Percentiles rank a stretch among this genome's conserved stretches.
These are phyloP conservation scores for Cladophialophora psammophila DNA, from an alignment of 2,329 filamentous ascomycete genomes.

Conservation along the genomic window DNA sequence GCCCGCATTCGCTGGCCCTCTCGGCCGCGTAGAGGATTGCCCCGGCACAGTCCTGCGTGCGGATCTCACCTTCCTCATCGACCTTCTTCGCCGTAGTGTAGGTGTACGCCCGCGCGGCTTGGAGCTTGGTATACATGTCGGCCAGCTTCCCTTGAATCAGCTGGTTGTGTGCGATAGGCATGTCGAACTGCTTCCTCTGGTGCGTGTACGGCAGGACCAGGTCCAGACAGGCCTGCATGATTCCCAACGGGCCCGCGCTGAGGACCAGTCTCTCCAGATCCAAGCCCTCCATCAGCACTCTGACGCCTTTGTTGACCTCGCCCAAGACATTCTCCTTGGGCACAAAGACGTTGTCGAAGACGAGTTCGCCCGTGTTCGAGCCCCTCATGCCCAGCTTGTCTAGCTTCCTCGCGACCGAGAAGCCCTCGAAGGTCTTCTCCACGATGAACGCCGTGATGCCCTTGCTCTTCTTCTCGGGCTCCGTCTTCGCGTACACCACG, in stretches of 20 bases:
- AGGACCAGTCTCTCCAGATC: conserved; percentile 93
- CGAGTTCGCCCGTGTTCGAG: conserved; percentile 91
- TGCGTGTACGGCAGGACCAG: conserved; percentile 88
- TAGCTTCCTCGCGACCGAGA: conserved; percentile 86
- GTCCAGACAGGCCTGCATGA: conserved; percentile 93
- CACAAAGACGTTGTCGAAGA: conserved; percentile 91
- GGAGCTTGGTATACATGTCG: conserved; percentile 96
- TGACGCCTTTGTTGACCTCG: conserved; percentile 78
- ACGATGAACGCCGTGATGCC: conserved; percentile 96
- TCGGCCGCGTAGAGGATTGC: conserved; percentile 94
- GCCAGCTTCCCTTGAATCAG: conserved; percentile 90
- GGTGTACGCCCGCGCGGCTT: conserved; percentile 84
- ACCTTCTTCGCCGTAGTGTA: conserved; percentile 81
- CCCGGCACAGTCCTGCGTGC: conserved; percentile 91
- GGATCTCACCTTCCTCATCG: conserved; percentile 75
- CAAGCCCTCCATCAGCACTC: conserved; percentile 93
- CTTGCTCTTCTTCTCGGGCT: conserved; percentile 78
- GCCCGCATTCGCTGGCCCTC: conserved; percentile 81
- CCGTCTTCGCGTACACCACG: conserved; percentile 96
- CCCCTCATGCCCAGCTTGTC: conserved; percentile 99
- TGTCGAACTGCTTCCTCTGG: conserved; percentile 84
- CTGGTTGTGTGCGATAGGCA: conserved; percentile 89
- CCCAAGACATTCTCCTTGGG: conserved; percentile 83
- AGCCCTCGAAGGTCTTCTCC: conserved; percentile 72
- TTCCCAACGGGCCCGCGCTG: conserved; percentile 85